Conservation (phyloP, 1,284 basidiomycete species). For the Retiboletus flavoniger region DNA sequence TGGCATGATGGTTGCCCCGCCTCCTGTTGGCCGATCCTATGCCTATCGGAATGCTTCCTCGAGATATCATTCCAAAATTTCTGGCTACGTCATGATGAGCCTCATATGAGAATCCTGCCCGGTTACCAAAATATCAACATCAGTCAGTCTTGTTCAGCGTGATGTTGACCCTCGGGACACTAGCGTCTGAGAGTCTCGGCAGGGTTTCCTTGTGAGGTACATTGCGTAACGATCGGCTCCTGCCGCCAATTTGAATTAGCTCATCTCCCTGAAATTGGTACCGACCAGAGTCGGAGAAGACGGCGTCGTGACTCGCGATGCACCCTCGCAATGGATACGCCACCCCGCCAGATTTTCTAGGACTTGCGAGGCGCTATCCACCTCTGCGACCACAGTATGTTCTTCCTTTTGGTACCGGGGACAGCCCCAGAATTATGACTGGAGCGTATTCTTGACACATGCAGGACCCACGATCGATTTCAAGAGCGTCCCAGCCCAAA, state of each 20-base stretch:
- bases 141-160: too few relatives aligned
- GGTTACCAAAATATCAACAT: too few relatives aligned
- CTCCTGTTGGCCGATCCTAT: neutral
- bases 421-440: neutral
- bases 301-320: constrained; percentile 40
- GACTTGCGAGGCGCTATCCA: constrained; percentile 59
- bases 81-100: too few relatives aligned
- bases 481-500: constrained; percentile 63
- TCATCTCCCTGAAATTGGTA: too few relatives aligned
- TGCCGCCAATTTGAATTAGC: too few relatives aligned
- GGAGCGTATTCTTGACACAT: constrained; percentile 36
- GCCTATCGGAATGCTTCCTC: too few relatives aligned
- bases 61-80: too few relatives aligned
- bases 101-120: too few relatives aligned
- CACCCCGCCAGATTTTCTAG: constrained; percentile 60
- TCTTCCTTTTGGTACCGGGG: neutral
- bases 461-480: constrained; percentile 65
- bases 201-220: neutral
- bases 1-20: neutral
- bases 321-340: constrained; percentile 62
- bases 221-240: neutral
- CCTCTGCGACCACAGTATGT: constrained; percentile 63
- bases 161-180: too few relatives aligned
- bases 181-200: too few relatives aligned
- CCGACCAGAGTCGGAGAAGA: too few relatives aligned